Percentiles rank a stretch among this genome's conserved stretches.
phyloP scores from a whole-genome alignment of 176 grass and related monocot genomes.

The Triticum monococcum region DNA sequence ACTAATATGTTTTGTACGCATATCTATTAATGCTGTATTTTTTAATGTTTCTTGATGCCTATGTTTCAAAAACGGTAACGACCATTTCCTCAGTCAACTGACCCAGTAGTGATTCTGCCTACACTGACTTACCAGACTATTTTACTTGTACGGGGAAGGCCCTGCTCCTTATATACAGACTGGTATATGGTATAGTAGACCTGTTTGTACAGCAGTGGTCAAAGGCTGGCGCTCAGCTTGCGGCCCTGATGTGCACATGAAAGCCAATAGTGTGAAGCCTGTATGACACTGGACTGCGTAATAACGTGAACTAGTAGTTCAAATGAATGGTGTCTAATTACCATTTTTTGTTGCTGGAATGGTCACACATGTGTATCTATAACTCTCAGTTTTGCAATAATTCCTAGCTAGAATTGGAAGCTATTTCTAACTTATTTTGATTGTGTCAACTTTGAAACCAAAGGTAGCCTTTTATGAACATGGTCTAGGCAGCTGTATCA shows the following conservation, averaged over 20 bases:
- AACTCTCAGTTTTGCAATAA: background rate
- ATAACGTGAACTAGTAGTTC: background rate
- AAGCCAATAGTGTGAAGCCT: slow-evolving; percentile 2
- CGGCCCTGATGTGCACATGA: background rate
- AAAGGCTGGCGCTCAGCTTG: background rate
- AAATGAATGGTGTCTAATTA: background rate
- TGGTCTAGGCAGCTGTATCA: background rate
- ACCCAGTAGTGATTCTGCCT: background rate
- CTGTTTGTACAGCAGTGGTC: background rate
- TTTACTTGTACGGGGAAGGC: background rate
- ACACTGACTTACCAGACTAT: background rate
- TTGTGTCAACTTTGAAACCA: too few species aligned
- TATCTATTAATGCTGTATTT: background rate
- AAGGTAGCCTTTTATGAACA: background rate
- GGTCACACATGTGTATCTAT: background rate
- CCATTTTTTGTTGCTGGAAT: background rate
- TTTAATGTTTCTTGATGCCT: background rate
- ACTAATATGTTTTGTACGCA: background rate
- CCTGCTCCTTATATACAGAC: background rate
- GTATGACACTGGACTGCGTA: background rate
- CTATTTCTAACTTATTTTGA: background rate
- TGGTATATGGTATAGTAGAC: background rate
- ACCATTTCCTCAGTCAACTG: background rate
- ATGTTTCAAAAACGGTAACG: background rate
- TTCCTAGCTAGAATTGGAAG: background rate